Evolutionary conservation across 2,329 filamentous ascomycete species (phyloP).

Genomic region (Blastomyces emzantsi): DNA sequence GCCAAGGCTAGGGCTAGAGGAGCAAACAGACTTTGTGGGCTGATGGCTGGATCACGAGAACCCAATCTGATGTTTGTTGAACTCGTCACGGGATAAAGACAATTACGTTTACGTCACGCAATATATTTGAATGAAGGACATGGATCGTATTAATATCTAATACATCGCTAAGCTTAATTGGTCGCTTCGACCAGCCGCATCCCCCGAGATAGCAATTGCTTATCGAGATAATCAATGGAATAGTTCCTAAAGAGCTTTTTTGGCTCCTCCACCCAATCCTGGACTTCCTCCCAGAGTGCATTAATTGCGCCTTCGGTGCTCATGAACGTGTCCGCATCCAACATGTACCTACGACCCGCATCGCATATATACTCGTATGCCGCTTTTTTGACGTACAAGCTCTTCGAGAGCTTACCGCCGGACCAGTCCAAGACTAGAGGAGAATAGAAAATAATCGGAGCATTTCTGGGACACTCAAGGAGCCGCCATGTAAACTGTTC

Average conservation of each 20-base stretch:
- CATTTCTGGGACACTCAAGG: not conserved
- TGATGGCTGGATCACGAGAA: not conserved
- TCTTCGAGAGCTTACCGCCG: not conserved
- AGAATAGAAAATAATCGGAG: not conserved
- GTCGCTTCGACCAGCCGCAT: not conserved
- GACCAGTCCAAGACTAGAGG: not conserved
- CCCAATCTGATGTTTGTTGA: not conserved
- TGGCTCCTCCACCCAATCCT: not conserved
- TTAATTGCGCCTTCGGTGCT: not conserved
- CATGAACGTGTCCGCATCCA: not conserved
- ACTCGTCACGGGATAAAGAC: not conserved
- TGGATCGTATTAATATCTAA: not conserved
- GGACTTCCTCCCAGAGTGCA: not conserved
- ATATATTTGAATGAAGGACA: not conserved
- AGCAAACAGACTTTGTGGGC: not conserved
- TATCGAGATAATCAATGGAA: not conserved
- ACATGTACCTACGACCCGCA: not conserved
- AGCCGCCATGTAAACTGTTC: slow-evolving; percentile 13
- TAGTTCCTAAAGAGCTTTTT: not conserved
- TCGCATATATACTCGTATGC: not conserved
- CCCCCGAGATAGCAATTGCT: not conserved
- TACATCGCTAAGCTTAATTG: not conserved
- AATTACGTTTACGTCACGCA: not conserved
- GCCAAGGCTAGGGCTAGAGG: not conserved
- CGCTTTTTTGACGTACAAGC: not conserved